phyloP scores from a whole-genome alignment of 192 early-diverging fungal species.

The Linnemannia zychae region DNA sequence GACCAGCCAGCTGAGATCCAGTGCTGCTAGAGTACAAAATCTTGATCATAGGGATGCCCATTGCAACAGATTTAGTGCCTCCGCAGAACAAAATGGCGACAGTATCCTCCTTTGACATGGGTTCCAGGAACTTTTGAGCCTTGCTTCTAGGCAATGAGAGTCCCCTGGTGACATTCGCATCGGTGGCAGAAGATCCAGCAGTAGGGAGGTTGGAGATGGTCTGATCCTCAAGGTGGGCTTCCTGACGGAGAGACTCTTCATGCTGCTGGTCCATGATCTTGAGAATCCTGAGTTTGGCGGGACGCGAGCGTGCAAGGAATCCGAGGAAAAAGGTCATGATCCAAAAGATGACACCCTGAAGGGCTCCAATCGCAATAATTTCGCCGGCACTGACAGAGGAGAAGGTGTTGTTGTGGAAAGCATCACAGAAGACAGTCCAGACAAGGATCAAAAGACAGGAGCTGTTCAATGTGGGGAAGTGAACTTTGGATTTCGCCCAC shows the following conservation, averaged over 20 bases:
- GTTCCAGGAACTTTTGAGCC: slow-evolving; percentile 31
- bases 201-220: background rate
- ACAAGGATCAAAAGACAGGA: slow-evolving; percentile 73
- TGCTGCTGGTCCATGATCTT: slow-evolving; percentile 42
- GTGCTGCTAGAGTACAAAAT: slow-evolving; percentile 69
- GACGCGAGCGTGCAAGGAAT: slow-evolving; percentile 59
- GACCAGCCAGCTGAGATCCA: slow-evolving; percentile 61
- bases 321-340: slow-evolving; percentile 65
- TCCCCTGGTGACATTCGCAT: slow-evolving; percentile 14
- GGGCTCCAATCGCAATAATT: slow-evolving; percentile 65
- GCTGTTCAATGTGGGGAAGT: slow-evolving; percentile 69
- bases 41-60: slow-evolving; percentile 83
- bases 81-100: slow-evolving; percentile 79
- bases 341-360: slow-evolving; percentile 67
- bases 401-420: slow-evolving; percentile 69
- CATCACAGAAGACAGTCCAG: slow-evolving; percentile 82
- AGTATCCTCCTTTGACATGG: slow-evolving; percentile 64
- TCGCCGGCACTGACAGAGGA: slow-evolving; percentile 59
- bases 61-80: slow-evolving; percentile 81
- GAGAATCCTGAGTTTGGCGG: slow-evolving; percentile 49
- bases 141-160: slow-evolving; percentile 22
- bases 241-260: slow-evolving; percentile 9
- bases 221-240: slow-evolving; percentile 37
- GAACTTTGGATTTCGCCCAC: slow-evolving; percentile 61
- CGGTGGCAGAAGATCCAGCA: background rate